phyloP scores from a whole-genome alignment of 2,329 filamentous ascomycete species.

The Penicillium fuscoglaucum region DNA sequence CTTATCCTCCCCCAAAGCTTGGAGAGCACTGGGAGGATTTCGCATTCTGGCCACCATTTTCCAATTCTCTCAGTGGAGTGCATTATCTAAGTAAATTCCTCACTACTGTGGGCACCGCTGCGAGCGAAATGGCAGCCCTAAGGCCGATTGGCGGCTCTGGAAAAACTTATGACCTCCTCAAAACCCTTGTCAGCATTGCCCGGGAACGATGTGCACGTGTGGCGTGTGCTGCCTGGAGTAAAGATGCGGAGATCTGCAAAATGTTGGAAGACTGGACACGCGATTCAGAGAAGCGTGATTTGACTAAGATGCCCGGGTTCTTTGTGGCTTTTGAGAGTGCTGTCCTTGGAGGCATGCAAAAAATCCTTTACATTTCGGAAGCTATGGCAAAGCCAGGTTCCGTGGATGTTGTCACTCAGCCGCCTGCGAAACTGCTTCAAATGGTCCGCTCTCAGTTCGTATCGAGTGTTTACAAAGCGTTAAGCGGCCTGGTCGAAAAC shows the following conservation, averaged over 20 bases:
- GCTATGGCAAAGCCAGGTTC: slow-evolving; percentile 72
- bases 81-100: slow-evolving; percentile 84
- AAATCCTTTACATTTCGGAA: slow-evolving; percentile 90
- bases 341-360: slow-evolving; percentile 83
- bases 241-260: slow-evolving; percentile 89
- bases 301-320: slow-evolving; percentile 85
- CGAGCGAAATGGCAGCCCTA: slow-evolving; percentile 79
- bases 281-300: slow-evolving; percentile 74
- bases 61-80: slow-evolving; percentile 88
- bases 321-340: slow-evolving; percentile 84
- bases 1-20: slow-evolving; percentile 71
- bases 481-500: slow-evolving; percentile 96
- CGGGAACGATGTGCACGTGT: slow-evolving; percentile 84
- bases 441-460: slow-evolving; percentile 92
- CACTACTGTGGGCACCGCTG: slow-evolving; percentile 78
- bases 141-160: slow-evolving; percentile 61
- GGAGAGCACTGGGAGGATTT: slow-evolving; percentile 91
- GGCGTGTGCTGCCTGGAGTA: slow-evolving; percentile 87
- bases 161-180: slow-evolving; percentile 68
- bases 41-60: slow-evolving; percentile 93
- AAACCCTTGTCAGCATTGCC: slow-evolving; percentile 70
- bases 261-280: slow-evolving; percentile 92
- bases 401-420: slow-evolving; percentile 77
- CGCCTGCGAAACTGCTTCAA: slow-evolving; percentile 81
- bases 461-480: slow-evolving; percentile 85